phyloP scores from a whole-genome alignment of 306 rosid genomes.

The Psophocarpus tetragonolobus region DNA sequence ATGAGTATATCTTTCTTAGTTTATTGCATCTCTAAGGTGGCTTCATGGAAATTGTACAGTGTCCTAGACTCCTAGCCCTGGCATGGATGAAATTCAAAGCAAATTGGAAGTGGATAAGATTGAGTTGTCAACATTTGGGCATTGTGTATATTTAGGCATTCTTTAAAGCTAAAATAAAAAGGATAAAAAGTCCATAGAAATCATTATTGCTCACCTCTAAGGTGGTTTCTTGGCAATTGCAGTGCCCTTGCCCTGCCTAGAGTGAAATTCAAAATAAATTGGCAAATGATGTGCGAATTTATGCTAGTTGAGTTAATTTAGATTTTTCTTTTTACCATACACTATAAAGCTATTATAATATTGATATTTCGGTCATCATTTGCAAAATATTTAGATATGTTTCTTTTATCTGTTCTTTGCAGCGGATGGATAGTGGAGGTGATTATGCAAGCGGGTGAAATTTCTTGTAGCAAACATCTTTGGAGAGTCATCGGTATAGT shows the following conservation, averaged over 20 bases:
- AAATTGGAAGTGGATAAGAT: not conserved
- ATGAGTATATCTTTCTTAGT: not conserved
- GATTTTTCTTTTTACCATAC: slow-evolving; percentile 11
- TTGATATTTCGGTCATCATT: slow-evolving; percentile 1
- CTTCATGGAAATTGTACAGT: not conserved
- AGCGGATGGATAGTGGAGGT: slow-evolving; percentile 51
- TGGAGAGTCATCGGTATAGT: slow-evolving; percentile 8
- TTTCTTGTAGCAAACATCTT: slow-evolving; percentile 20
- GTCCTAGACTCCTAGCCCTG: not conserved
- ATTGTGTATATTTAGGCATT: not conserved
- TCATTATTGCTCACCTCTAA: not conserved
- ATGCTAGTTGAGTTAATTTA: not conserved
- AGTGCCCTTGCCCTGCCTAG: not conserved
- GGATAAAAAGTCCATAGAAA: not conserved
- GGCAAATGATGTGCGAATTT: not conserved
- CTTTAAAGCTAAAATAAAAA: not conserved
- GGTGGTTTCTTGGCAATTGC: not conserved
- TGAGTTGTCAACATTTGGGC: not conserved
- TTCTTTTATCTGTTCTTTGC: slow-evolving; percentile 39
- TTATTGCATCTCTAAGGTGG: not conserved
- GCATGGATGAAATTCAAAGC: slow-evolving; percentile 11
- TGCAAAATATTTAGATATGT: slow-evolving; percentile 5
- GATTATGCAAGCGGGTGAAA: slow-evolving; percentile 27
- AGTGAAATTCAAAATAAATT: slow-evolving; percentile 13
- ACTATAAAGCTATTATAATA: not conserved